Evolutionary conservation across 305 asterid genomes (phyloP).

Genomic region (Fraxinus xanthoxyloides): DNA sequence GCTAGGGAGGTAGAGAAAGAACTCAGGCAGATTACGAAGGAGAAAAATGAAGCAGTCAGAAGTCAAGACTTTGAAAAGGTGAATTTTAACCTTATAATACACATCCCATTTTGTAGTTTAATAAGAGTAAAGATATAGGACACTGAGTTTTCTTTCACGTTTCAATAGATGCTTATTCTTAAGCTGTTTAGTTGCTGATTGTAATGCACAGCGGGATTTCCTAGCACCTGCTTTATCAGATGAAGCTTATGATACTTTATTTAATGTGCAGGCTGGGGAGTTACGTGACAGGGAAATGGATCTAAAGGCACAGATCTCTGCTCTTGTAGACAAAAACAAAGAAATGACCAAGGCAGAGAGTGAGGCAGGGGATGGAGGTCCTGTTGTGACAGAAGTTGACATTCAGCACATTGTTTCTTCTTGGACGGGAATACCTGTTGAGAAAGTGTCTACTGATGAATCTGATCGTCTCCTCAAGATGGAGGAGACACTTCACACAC

Average conservation of each 20-base stretch:
- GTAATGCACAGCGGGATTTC: not conserved
- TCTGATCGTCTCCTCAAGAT: conserved; percentile 93
- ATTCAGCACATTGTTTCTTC: conserved; percentile 93
- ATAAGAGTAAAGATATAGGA: not conserved
- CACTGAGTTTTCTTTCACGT: not conserved
- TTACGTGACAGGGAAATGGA: conserved; percentile 96
- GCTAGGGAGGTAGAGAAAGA: conserved; percentile 97
- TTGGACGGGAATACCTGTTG: conserved; percentile 98
- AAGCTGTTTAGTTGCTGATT: not conserved
- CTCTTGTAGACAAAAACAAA: conserved; percentile 79
- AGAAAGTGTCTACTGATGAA: conserved; percentile 85
- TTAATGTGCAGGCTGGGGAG: conserved; percentile 73
- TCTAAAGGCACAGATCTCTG: conserved; percentile 83
- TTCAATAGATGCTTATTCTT: not conserved
- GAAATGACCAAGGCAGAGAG: conserved; percentile 92
- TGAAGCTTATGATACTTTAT: not conserved
- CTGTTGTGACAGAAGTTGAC: conserved; percentile 83
- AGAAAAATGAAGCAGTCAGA: conserved; percentile 90
- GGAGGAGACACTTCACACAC: conserved; percentile 91
- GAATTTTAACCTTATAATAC: conserved; percentile 2
- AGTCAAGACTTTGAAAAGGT: conserved; percentile 96
- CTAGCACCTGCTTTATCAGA: not conserved
- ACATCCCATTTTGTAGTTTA: not conserved
- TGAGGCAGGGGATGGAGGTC: conserved; percentile 86
- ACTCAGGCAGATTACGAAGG: conserved; percentile 90